phyloP scores from a whole-genome alignment of 495 filamentous ascomycete genomes.

The Venustampulla echinocandica region DNA sequence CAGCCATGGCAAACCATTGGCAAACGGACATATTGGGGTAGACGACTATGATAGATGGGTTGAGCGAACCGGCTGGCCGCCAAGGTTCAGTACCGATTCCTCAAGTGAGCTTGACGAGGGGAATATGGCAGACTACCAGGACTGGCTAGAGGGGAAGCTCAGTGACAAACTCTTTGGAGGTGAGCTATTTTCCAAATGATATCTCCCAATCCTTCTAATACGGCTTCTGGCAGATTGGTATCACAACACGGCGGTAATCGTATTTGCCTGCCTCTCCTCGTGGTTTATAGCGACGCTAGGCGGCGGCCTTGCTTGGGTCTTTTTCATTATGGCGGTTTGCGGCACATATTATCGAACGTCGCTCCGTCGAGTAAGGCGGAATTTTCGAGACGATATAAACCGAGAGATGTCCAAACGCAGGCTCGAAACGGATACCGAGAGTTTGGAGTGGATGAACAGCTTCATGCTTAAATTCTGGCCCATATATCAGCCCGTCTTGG shows the following conservation, averaged over 20 bases:
- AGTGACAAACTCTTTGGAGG: slow-evolving; percentile 90
- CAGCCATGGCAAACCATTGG: slow-evolving; percentile 36
- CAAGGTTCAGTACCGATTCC: slow-evolving; percentile 55
- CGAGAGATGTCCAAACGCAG: slow-evolving; percentile 87
- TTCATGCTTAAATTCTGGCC: slow-evolving; percentile 99
- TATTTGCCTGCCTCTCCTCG: slow-evolving; percentile 83
- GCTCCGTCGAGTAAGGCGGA: slow-evolving; percentile 82
- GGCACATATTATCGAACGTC: slow-evolving; percentile 96
- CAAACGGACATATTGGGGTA: slow-evolving; percentile 31
- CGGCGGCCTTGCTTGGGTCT: slow-evolving; percentile 86
- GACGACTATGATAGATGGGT: slow-evolving; percentile 57
- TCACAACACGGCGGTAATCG: slow-evolving; percentile 85
- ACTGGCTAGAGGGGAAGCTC: slow-evolving; percentile 73
- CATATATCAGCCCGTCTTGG: slow-evolving; percentile 90
- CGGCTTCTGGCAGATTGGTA: slow-evolving; percentile 76
- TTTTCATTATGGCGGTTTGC: slow-evolving; percentile 84
- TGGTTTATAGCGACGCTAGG: slow-evolving; percentile 86
- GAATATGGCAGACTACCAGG: slow-evolving; percentile 77
- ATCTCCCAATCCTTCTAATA: slow-evolving; percentile 13
- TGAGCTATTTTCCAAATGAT: slow-evolving; percentile 29
- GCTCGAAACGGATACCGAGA: slow-evolving; percentile 87
- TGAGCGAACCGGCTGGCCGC: slow-evolving; percentile 77
- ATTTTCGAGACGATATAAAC: slow-evolving; percentile 89
- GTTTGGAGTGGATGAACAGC: slow-evolving; percentile 98
- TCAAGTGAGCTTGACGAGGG: slow-evolving; percentile 45